phyloP scores from a whole-genome alignment of 257 asterid genomes.

The Perilla frutescens region DNA sequence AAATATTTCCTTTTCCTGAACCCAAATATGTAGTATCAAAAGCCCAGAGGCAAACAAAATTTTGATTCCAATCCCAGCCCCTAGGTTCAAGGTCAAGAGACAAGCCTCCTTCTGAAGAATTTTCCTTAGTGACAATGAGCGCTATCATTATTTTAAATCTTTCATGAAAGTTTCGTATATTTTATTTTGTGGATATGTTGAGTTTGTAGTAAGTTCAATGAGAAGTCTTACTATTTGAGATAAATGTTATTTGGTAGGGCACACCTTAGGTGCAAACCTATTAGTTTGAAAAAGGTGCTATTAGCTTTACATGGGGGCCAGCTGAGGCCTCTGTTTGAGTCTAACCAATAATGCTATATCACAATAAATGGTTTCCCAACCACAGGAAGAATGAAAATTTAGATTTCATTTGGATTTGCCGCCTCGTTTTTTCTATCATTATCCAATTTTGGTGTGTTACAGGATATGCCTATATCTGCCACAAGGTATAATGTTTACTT shows the following conservation, averaged over 20 bases:
- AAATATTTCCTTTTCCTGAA: background rate
- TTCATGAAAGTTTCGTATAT: background rate
- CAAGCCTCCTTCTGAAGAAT: background rate
- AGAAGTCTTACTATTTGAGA: slow-evolving; percentile 1
- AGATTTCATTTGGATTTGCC: background rate
- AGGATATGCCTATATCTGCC: background rate
- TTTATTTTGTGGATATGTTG: background rate
- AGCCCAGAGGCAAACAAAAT: slow-evolving; percentile 1
- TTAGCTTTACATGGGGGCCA: background rate
- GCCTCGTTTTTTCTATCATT: background rate
- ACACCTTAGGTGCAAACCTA: background rate
- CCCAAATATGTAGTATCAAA: background rate
- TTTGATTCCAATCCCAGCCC: slow-evolving; percentile 11
- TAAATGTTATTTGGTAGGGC: background rate
- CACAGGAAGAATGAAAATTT: background rate
- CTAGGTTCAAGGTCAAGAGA: slow-evolving; percentile 13
- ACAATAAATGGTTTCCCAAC: slow-evolving; percentile 5
- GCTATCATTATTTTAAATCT: background rate
- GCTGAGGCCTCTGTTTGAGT: background rate
- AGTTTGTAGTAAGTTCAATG: background rate
- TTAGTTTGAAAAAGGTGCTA: background rate
- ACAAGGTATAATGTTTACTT: background rate
- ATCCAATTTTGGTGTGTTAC: background rate
- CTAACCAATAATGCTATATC: background rate
- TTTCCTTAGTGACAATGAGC: background rate